phyloP scores from a whole-genome alignment of 2,329 filamentous ascomycete genomes.

The Alternaria sp. region DNA sequence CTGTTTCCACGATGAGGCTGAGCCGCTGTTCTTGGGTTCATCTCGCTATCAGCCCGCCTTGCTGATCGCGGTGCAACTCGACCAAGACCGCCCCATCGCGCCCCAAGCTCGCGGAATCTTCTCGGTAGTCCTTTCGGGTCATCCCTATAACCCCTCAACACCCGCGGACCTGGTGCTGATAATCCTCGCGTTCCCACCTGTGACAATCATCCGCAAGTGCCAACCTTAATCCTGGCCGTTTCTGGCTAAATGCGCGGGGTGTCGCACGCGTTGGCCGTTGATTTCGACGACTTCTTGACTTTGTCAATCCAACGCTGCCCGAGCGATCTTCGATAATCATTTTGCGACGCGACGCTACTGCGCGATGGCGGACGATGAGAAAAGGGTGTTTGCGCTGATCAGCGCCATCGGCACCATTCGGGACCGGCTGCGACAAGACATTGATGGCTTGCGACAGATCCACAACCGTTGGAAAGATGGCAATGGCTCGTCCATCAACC shows the following conservation, averaged over 20 bases:
- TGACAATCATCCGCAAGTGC: slow-evolving; percentile 18
- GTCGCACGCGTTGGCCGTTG: slow-evolving; percentile 9
- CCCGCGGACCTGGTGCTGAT: slow-evolving; percentile 12
- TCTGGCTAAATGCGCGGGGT: slow-evolving; percentile 4
- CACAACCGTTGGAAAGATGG: slow-evolving; percentile 46
- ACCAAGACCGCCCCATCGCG: slow-evolving; percentile 2
- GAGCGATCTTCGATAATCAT: slow-evolving; percentile 7
- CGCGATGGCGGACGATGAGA: slow-evolving; percentile 36
- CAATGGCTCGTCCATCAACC: slow-evolving; percentile 44
- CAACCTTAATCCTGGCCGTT: slow-evolving; percentile 15
- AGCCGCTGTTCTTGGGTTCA: not conserved
- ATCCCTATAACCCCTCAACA: slow-evolving; percentile 5
- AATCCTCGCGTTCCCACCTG: slow-evolving; percentile 3
- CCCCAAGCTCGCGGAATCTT: slow-evolving; percentile 4
- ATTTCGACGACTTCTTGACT: slow-evolving; percentile 7
- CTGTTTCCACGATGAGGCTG: not conserved
- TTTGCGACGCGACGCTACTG: slow-evolving; percentile 29
- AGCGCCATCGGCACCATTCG: slow-evolving; percentile 40
- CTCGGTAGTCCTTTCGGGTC: slow-evolving; percentile 15
- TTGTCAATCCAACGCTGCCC: slow-evolving; percentile 10
- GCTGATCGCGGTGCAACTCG: slow-evolving; percentile 3
- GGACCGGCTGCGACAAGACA: slow-evolving; percentile 42
- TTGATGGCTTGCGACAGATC: slow-evolving; percentile 45
- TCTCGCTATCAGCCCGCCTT: slow-evolving; percentile 1
- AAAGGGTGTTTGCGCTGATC: slow-evolving; percentile 40